These are phyloP conservation scores for Hortaea sp. DNA, from an alignment of 2,329 filamentous ascomycete species.

Conservation along the genomic window DNA sequence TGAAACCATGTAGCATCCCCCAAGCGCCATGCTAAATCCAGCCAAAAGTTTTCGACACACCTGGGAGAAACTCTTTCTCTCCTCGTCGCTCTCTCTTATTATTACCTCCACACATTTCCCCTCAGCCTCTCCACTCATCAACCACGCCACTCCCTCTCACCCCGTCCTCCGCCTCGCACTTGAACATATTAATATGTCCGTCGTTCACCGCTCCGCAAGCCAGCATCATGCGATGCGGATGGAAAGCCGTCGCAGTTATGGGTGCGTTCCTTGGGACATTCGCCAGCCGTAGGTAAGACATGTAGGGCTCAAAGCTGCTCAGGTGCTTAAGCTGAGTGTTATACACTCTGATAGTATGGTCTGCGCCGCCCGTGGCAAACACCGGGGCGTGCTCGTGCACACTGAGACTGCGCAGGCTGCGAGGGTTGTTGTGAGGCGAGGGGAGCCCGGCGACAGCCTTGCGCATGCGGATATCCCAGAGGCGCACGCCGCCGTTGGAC, in stretches of 20 bases:
- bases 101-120: not conserved
- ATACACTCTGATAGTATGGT: slow-evolving; percentile 83
- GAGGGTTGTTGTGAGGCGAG: slow-evolving; percentile 52
- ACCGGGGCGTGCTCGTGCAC: slow-evolving; percentile 95
- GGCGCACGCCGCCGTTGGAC: slow-evolving; percentile 81
- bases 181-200: slow-evolving; percentile 79
- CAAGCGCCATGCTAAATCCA: no score
- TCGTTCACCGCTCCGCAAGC: slow-evolving; percentile 80
- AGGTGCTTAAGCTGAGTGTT: slow-evolving; percentile 61
- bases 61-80: no score
- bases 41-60: no score
- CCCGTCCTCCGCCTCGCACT: slow-evolving; percentile 17
- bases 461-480: slow-evolving; percentile 83
- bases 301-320: slow-evolving; percentile 79
- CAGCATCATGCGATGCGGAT: slow-evolving; percentile 86
- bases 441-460: slow-evolving; percentile 24
- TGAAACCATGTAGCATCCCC: no score
- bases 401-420: slow-evolving; percentile 58
- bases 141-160: not conserved
- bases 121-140: not conserved
- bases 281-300: slow-evolving; percentile 40
- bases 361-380: slow-evolving; percentile 85
- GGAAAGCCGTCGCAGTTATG: slow-evolving; percentile 84
- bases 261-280: slow-evolving; percentile 49
- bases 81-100: no score